Percentiles rank a stretch among this genome's conserved stretches.
Evolutionary conservation across 148 eudicot species (phyloP).

Genomic region (Selenicereus undatus): DNA sequence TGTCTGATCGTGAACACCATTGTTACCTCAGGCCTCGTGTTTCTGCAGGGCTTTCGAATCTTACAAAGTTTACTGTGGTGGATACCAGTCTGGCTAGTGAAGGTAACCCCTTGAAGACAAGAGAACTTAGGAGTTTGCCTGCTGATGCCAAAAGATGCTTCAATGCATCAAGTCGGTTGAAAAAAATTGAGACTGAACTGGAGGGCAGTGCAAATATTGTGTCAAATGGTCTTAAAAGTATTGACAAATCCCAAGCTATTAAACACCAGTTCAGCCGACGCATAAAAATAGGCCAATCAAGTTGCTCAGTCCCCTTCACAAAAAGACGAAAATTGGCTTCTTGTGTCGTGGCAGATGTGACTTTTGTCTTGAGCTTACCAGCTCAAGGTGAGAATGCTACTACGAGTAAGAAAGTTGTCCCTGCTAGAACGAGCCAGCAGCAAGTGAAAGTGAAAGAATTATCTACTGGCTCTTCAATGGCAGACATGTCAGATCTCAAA

Average conservation of each 20-base stretch:
- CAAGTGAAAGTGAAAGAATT: slow-evolving; percentile 14
- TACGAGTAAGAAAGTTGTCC: slow-evolving; percentile 3
- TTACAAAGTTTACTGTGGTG: slow-evolving; percentile 40
- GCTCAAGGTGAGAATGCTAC: slow-evolving; percentile 19
- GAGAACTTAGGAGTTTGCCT: slow-evolving; percentile 43
- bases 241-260: slow-evolving; percentile 24
- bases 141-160: slow-evolving; percentile 24
- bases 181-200: slow-evolving; percentile 9
- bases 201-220: slow-evolving; percentile 12
- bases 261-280: slow-evolving; percentile 38
- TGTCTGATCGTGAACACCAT: slow-evolving; percentile 33
- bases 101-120: slow-evolving; percentile 30
- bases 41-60: slow-evolving; percentile 23
- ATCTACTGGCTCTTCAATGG: neutral
- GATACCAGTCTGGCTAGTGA: slow-evolving; percentile 45
- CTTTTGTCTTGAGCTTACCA: slow-evolving; percentile 30
- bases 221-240: slow-evolving; percentile 7
- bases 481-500: neutral
- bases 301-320: slow-evolving; percentile 7
- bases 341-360: slow-evolving; percentile 20
- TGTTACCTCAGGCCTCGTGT: slow-evolving; percentile 43
- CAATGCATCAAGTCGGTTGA: neutral
- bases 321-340: slow-evolving; percentile 33
- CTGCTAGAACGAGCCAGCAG: slow-evolving; percentile 20
- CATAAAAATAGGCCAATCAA: slow-evolving; percentile 16